These are phyloP conservation scores for Fusarium sp. DNA, from an alignment of 2,329 filamentous ascomycete species.

Conservation along the genomic window DNA sequence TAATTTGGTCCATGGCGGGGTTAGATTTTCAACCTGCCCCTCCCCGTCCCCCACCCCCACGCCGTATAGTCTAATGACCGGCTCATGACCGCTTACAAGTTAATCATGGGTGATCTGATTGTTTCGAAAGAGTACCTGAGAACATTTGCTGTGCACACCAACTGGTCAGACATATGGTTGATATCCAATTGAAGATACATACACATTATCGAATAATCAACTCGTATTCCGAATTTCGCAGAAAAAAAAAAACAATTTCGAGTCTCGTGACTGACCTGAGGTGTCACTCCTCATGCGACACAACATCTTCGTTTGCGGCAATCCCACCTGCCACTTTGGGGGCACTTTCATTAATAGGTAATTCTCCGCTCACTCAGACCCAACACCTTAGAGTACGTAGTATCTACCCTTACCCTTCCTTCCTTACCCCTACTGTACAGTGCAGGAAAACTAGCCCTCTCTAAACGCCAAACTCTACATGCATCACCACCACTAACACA, in stretches of 20 bases:
- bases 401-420: neutral
- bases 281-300: neutral
- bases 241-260: neutral
- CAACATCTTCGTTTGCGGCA: neutral
- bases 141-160: neutral
- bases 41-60: conserved; percentile 35
- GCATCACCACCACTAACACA: conserved; percentile 20
- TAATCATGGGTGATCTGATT: conserved; percentile 19
- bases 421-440: neutral
- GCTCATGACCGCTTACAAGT: conserved; percentile 19
- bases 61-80: neutral
- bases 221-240: neutral
- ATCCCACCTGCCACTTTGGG: conserved; percentile 42
- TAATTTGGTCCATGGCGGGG: conserved; percentile 11
- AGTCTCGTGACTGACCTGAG: conserved; percentile 9
- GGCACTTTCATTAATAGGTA: conserved; percentile 24
- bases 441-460: conserved; percentile 4
- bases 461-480: conserved; percentile 24
- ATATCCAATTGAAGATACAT: neutral
- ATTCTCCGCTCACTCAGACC: conserved; percentile 28
- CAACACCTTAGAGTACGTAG: too few species aligned
- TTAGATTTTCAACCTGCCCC: neutral
- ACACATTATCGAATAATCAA: neutral
- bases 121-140: neutral
- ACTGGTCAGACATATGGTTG: neutral